Base-by-base conservation (phyloP, 2,329 filamentous ascomycete species). In the Xylaria sp. region DNA sequence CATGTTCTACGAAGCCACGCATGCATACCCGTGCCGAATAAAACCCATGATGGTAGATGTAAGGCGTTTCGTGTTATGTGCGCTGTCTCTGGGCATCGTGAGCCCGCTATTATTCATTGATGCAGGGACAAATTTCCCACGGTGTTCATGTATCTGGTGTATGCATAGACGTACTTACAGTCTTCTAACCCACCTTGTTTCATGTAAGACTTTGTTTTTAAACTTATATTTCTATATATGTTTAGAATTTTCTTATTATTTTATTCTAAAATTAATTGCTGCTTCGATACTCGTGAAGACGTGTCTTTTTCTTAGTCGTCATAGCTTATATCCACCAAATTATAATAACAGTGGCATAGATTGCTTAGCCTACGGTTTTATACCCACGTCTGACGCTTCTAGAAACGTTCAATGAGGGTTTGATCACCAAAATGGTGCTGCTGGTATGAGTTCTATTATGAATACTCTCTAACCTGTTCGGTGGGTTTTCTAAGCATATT, bases 1-100 rank as follows among this genome's bases (percentile, higher is more conserved):
- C 54, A 40, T 63, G 59, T 46, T 42, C 46, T 46, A 42, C 23
- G 20, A 20, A 33, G 49, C n/a, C 6, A 51, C 3, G 48, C 48
- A 51, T 51, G 46, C 46, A 13, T 26, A 7, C 54, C 33, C 38
- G 28, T n/a, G 36, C 36, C 6, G 23, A 26, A 31, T 53, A 6
- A 56, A 36, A 10, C 20, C 51, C 6, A 33, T 9, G 11, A 9
- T 38, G 9, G 11, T 38, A 10, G 11, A 38, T 38, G 36, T 38
- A 10, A 38, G 36, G 36, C 36, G 36, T 38, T 10, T 9, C 11
- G 51, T 54, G 15, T 28, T 11, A 13, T 31, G 13, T 31, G 48
- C 28, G 20, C 28, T 23, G 23, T 17, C 15, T 51, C 48, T 11
- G 13, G 48, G 48, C 23, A 10, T 31, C 48, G 7, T 51, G 13